phyloP scores from a whole-genome alignment of 495 filamentous ascomycete genomes.

The Pseudevernia furfuracea region DNA sequence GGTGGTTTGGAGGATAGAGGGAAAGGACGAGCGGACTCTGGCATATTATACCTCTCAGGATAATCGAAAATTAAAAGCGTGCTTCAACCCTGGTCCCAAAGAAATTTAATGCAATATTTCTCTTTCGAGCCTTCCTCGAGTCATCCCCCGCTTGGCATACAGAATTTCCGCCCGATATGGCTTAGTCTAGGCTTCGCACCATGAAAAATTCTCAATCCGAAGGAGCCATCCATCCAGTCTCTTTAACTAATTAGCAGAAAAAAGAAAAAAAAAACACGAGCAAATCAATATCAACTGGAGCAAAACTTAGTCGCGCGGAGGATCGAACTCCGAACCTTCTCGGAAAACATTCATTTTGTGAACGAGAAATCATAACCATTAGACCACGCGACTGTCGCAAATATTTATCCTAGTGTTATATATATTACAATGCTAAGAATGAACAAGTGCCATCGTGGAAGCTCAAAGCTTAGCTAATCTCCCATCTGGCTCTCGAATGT shows the following conservation, averaged over 20 bases:
- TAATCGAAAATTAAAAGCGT: too few species aligned
- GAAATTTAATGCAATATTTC: background rate
- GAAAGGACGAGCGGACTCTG: background rate
- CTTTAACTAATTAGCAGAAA: background rate
- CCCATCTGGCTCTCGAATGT: background rate
- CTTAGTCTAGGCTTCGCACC: background rate
- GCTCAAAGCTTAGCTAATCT: background rate
- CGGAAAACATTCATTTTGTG: conserved; percentile 35
- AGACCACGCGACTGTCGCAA: conserved; percentile 34
- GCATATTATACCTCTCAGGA: background rate
- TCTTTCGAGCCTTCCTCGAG: background rate
- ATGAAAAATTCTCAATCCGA: background rate
- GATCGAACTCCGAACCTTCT: conserved; percentile 46
- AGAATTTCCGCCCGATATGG: background rate
- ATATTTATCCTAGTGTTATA: background rate
- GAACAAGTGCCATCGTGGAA: background rate
- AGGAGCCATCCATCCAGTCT: too few species aligned
- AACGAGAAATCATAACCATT: conserved; percentile 48
- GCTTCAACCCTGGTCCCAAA: too few species aligned
- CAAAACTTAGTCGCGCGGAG: conserved; percentile 36
- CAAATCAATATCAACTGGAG: background rate
- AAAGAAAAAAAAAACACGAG: background rate
- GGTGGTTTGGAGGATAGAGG: background rate
- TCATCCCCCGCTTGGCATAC: background rate
- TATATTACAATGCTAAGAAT: background rate